Conservation (phyloP, 331 rosid genomes). For the Telfairia occidentalis region DNA sequence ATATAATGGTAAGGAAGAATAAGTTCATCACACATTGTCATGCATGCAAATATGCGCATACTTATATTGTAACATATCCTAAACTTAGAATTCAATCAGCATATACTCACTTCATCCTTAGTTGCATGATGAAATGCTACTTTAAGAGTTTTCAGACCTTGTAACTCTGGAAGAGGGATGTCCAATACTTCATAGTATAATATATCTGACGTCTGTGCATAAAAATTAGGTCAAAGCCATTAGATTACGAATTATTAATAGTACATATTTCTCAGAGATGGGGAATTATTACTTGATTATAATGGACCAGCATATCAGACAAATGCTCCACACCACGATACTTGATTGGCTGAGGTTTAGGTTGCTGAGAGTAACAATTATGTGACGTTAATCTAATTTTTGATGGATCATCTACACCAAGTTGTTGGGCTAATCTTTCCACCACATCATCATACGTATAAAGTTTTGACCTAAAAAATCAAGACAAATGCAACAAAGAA, state of each 20-base stretch:
- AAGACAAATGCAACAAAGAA: slow-evolving; percentile 16
- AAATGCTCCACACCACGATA: slow-evolving; percentile 72
- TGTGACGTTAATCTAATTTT: slow-evolving; percentile 78
- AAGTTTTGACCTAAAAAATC: slow-evolving; percentile 62
- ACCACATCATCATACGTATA: slow-evolving; percentile 82
- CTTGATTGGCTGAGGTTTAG: slow-evolving; percentile 81
- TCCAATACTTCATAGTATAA: slow-evolving; percentile 80
- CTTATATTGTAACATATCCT: not conserved
- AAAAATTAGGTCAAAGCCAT: not conserved
- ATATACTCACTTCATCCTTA: slow-evolving; percentile 65
- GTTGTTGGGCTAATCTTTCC: slow-evolving; percentile 66
- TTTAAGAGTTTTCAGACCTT: slow-evolving; percentile 84
- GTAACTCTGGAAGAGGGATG: slow-evolving; percentile 86
- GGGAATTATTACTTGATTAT: slow-evolving; percentile 57
- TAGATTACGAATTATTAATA: not conserved
- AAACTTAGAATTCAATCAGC: not conserved
- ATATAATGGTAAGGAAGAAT: not conserved
- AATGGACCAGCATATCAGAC: slow-evolving; percentile 83
- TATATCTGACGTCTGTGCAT: slow-evolving; percentile 64
- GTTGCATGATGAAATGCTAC: slow-evolving; percentile 81
- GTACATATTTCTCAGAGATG: slow-evolving; percentile 4
- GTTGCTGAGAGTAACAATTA: slow-evolving; percentile 89
- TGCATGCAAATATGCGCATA: not conserved
- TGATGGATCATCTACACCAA: slow-evolving; percentile 73
- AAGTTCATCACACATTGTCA: not conserved